These are phyloP conservation scores for Apostasia ramifera DNA, from an alignment of 106 monocot genomes.

Conservation along the genomic window DNA sequence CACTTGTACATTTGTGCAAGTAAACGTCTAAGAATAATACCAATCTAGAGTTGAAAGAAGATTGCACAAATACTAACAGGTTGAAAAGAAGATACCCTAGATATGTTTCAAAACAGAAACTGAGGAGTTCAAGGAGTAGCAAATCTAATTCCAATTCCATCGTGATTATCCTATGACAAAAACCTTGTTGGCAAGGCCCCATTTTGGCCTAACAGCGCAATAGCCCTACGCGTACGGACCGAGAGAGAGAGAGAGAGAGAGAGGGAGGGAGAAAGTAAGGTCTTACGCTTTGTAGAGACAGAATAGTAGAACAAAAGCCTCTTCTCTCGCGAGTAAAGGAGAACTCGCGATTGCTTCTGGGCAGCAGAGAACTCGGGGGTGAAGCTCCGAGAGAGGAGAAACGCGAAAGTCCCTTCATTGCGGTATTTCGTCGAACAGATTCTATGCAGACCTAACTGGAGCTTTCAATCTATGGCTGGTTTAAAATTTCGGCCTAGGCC, in stretches of 20 bases:
- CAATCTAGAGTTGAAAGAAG: no score
- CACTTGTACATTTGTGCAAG: no score
- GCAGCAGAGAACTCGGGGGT: neutral
- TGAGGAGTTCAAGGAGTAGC: no score
- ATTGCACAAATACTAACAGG: no score
- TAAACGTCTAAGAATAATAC: no score
- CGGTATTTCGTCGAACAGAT: neutral
- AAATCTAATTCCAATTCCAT: neutral
- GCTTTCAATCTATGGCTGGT: no score
- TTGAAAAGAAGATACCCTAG: no score
- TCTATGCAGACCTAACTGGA: neutral
- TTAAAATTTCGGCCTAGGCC: no score
- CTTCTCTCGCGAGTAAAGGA: neutral
- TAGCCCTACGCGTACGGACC: neutral
- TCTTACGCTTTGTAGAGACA: neutral
- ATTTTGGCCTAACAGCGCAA: no score
- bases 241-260: neutral
- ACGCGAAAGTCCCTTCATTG: neutral
- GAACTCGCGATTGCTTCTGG: neutral
- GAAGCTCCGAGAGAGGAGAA: neutral
- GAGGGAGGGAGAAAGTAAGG: neutral
- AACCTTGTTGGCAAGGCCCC: neutral
- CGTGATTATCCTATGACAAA: neutral
- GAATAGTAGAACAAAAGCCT: neutral
- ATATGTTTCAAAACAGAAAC: no score